Base-by-base conservation (phyloP, 2,329 filamentous ascomycete species). In the Emmonsiellopsis sp. region DNA sequence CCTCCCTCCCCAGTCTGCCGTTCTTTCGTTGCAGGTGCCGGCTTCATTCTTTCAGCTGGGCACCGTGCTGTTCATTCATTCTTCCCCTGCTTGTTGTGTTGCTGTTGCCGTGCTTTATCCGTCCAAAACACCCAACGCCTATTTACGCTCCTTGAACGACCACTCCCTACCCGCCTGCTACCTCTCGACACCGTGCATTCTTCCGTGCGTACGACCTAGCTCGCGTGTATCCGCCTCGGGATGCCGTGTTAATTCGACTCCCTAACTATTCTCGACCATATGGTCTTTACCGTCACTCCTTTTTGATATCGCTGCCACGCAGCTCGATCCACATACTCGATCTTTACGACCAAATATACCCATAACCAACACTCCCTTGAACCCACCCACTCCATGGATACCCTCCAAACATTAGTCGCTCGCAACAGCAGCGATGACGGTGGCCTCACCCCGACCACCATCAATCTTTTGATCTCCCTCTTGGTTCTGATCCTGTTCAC, bases 401-500 rank as follows among this genome's bases (percentile, higher is more conserved):
- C 67, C 44, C 61, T 79, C 58, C 69, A 65, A 52, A 62, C 67
- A 53, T 65, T 85, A 59, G 73, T 78, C 62, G 69, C 73, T 65
- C 79, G 82, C 59, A 73, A 76, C 53, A 61, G 62, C 57, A 16
- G 15, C 32, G 72, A 71, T 56, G 63, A 73, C 55, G 67, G 67
- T 56, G 75, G 78, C 59, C 73, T 86, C 61, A 81, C 76, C 57
- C 72, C 73, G 38, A 78, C 80, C 45, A 83, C 87, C 74, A 77
- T 91, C 68, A 84, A 89, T 66, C 81, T 95, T 43, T 76, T 95
- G 67, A 86, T 95, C 62, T 80, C 82, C 55, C 80, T 97, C 53
- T 77, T 97, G 61, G 84, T 85, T 58, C 77, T 98, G 45, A 75
- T 92, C 62, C 81, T 94, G 62, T 71, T 92, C 62, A 83, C 80